Percentiles rank a stretch among this genome's conserved stretches.
Conservation (phyloP, 345 rosid genomes). For the Balakata baccata region DNA sequence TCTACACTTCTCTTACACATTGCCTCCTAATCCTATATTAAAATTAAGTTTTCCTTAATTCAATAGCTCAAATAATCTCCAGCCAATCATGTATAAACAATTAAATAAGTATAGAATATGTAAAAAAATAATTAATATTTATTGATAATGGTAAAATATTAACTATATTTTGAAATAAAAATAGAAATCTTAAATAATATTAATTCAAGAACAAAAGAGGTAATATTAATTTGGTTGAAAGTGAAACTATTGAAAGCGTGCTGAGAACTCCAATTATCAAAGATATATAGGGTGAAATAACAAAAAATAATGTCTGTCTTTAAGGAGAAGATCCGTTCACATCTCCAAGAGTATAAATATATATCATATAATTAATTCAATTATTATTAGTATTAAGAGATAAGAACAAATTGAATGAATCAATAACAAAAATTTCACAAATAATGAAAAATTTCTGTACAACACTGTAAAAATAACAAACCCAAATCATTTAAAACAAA, state of each 20-base stretch:
- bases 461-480: slow-evolving; percentile 15
- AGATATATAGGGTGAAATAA: background rate
- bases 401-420: slow-evolving; percentile 13
- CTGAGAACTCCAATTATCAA: background rate
- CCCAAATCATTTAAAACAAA: background rate
- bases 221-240: no score
- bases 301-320: background rate
- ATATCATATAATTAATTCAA: background rate
- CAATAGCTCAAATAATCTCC: no score
- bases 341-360: background rate
- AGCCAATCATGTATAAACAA: no score
- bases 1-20: background rate
- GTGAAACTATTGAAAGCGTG: background rate
- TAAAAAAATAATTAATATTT: no score
- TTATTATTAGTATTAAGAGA: background rate
- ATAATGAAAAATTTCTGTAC: slow-evolving; percentile 39
- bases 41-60: no score
- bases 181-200: no score
- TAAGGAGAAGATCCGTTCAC: background rate
- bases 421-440: slow-evolving; percentile 11
- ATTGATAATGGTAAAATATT: no score
- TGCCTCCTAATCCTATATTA: no score
- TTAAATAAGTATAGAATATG: no score
- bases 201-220: no score
- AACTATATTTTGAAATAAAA: no score